Conservation (phyloP, 1,284 basidiomycete species). For the Clitocybe nebularis region DNA sequence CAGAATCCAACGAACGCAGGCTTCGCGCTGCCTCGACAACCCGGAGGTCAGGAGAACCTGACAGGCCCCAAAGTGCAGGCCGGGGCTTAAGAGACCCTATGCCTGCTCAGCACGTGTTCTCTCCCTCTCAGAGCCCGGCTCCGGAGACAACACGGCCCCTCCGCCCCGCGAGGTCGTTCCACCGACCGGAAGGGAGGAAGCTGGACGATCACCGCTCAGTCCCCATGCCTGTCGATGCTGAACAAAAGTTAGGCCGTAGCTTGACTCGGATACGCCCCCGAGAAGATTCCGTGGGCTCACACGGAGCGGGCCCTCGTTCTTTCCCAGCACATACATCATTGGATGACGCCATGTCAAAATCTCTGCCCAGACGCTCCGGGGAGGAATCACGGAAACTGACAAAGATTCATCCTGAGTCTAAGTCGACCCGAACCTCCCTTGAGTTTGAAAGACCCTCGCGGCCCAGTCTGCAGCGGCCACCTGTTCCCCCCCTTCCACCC, state of each 20-base stretch:
- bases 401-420: conserved; percentile 17
- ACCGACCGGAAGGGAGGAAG: conserved; percentile 33
- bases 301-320: conserved; percentile 8
- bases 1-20: too few species aligned
- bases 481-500: conserved; percentile 34
- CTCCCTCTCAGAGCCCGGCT: conserved; percentile 18
- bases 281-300: conserved; percentile 10
- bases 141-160: conserved; percentile 33
- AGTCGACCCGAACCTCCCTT: conserved; percentile 24
- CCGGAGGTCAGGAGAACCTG: conserved; percentile 17
- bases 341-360: conserved; percentile 13
- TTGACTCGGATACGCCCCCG: conserved; percentile 14
- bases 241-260: conserved; percentile 29
- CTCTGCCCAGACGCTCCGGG: conserved; percentile 17
- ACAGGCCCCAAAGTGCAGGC: conserved; percentile 6
- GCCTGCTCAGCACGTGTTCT: conserved; percentile 10
- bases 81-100: conserved; percentile 17
- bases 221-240: conserved; percentile 26
- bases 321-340: conserved; percentile 7
- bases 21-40: conserved; percentile 12
- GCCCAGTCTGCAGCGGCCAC: conserved; percentile 22
- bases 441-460: conserved; percentile 22
- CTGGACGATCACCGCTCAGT: conserved; percentile 24
- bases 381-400: conserved; percentile 19
- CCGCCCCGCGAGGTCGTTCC: conserved; percentile 57